Evolutionary conservation across 345 rosid species (phyloP), one percentile per base, ranked within the genome.

Genomic region (Draba incana): DNA sequence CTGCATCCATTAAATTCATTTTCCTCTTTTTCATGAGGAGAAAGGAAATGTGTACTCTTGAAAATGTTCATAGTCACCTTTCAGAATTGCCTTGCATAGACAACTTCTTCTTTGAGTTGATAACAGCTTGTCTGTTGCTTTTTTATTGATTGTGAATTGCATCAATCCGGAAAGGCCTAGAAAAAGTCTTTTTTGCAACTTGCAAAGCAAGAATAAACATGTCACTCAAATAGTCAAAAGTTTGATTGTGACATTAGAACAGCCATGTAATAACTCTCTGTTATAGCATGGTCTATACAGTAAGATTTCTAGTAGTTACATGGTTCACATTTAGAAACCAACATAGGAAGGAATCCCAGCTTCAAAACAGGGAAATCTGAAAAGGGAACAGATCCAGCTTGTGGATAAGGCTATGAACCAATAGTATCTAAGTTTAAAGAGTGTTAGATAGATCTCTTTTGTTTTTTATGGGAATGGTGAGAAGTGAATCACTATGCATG

Each of bases 401-500:
- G 69, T 54, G 74, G 77, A 66, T 74, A 74, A 66, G 72, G 50
- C 59, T 66, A 30, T 52, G 68, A 68, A 39, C 65, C 64, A 75
- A 30, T 68, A 48, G 72, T 45, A 44, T 67, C 30, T 53, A 10
- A 67, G 57, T 38, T 74, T 20, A 54, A 33, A 62, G 52, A 54
- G 30, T 27, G 47, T 60, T 64, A 27, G 70, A 56, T 44, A 46
- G 48, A 52, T 51, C 50, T 37, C 68, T 59, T 49, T 50, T 49
- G 28, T 66, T 5, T 35, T 42, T 16, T 43, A 66, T 58, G 68
- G 53, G 69, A 68, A 46, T 68, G 53, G 78, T 67, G 74, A 75
- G 53, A 68, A 61, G 41, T 75, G 78, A 75, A 54, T 67, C 74
- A 62, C 46, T 51, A 68, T 75, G 74, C 69, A 75, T 75, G 78